phyloP scores from a whole-genome alignment of 805 yeast genomes.

The Myxozyma monticola region DNA sequence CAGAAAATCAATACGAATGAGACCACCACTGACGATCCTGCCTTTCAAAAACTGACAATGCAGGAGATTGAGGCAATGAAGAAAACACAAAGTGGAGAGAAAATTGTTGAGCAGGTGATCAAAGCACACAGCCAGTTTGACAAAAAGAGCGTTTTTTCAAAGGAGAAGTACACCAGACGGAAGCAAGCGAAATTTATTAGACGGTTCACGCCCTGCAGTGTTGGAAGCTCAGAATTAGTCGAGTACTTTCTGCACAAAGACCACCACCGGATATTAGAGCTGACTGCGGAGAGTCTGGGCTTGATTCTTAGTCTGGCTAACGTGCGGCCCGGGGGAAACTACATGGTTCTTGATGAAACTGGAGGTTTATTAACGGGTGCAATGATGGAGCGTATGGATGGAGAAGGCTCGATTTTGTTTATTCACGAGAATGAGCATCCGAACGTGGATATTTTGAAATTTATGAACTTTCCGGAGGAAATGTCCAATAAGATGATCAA shows the following conservation, averaged over 20 bases:
- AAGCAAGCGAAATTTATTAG: slow-evolving; percentile 89
- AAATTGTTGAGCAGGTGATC: slow-evolving; percentile 77
- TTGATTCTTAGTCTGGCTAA: slow-evolving; percentile 75
- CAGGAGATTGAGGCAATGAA: slow-evolving; percentile 87
- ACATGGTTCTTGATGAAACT: slow-evolving; percentile 88
- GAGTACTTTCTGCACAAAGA: slow-evolving; percentile 79
- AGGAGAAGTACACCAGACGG: slow-evolving; percentile 86
- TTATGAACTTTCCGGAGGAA: slow-evolving; percentile 58
- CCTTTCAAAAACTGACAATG: slow-evolving; percentile 66
- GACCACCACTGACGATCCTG: slow-evolving; percentile 65
- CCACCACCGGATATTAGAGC: slow-evolving; percentile 65
- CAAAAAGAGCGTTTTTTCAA: slow-evolving; percentile 84
- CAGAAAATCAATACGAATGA: slow-evolving; percentile 49
- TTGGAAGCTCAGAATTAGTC: slow-evolving; percentile 69
- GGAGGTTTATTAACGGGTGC: slow-evolving; percentile 87
- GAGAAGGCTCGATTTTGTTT: slow-evolving; percentile 65
- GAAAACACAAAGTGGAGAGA: slow-evolving; percentile 60
- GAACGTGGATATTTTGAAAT: slow-evolving; percentile 67
- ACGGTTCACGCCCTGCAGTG: slow-evolving; percentile 75
- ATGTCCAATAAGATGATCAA: slow-evolving; percentile 57
- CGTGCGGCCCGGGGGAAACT: slow-evolving; percentile 84
- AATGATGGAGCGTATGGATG: slow-evolving; percentile 73
- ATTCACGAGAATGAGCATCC: slow-evolving; percentile 94
- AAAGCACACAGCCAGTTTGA: slow-evolving; percentile 83
- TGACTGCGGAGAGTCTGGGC: slow-evolving; percentile 84